Evolutionary conservation across 1,139 yeast genomes (phyloP).

Genomic region (Blastobotrys aristatus): DNA sequence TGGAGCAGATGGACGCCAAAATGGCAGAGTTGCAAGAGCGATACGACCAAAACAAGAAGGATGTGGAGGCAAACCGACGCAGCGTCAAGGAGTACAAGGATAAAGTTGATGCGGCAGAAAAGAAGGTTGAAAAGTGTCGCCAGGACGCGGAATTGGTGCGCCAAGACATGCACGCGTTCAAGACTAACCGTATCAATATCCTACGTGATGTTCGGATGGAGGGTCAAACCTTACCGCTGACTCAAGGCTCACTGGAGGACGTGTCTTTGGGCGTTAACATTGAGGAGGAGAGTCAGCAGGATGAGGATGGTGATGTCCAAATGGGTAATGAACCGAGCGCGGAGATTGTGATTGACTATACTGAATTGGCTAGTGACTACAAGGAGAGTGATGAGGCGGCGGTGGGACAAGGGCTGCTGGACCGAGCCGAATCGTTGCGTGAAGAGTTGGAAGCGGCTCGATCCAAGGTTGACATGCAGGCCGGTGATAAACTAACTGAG

Average conservation of each 20-base stretch:
- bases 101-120: constrained; percentile 8
- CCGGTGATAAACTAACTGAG: constrained; percentile 68
- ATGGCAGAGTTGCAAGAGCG: constrained; percentile 17
- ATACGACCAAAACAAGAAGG: constrained; percentile 18
- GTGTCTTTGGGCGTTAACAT: constrained; percentile 39
- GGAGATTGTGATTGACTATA: constrained; percentile 52
- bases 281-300: constrained; percentile 36
- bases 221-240: constrained; percentile 59
- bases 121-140: constrained; percentile 21
- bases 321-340: constrained; percentile 18
- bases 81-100: constrained; percentile 12
- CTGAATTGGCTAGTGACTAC: constrained; percentile 43
- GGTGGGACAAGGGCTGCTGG: constrained; percentile 39
- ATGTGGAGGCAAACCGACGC: constrained; percentile 9
- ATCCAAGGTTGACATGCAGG: constrained; percentile 63
- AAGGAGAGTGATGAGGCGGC: constrained; percentile 34
- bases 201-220: constrained; percentile 74
- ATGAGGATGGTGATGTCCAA: constrained; percentile 29
- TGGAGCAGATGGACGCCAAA: constrained; percentile 9
- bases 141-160: constrained; percentile 31
- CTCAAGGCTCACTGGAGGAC: constrained; percentile 51
- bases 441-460: constrained; percentile 58
- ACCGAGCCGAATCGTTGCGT: constrained; percentile 48
- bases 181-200: constrained; percentile 54
- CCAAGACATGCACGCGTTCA: constrained; percentile 41